phyloP scores from a whole-genome alignment of 768 basidiomycete genomes.

The Lentinula aciculospora region DNA sequence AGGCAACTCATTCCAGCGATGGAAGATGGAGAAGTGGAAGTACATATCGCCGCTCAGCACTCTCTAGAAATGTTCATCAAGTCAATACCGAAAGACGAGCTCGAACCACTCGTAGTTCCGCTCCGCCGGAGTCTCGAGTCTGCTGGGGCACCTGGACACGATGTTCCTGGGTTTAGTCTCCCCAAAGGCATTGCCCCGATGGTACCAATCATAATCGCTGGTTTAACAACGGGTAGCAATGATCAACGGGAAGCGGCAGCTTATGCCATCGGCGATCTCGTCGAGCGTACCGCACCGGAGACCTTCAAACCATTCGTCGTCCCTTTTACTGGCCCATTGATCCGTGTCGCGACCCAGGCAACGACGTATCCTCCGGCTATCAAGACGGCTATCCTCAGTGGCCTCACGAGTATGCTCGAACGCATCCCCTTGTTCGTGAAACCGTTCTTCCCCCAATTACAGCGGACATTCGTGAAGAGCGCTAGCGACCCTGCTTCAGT shows the following conservation, averaged over 20 bases:
- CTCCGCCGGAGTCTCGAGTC: slow-evolving; percentile 85
- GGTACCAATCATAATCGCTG: slow-evolving; percentile 86
- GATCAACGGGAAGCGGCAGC: slow-evolving; percentile 95
- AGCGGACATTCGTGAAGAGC: slow-evolving; percentile 94
- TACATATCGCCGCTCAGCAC: slow-evolving; percentile 78
- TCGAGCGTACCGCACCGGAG: slow-evolving; percentile 70
- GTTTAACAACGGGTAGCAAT: slow-evolving; percentile 90
- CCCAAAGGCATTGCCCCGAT: slow-evolving; percentile 79
- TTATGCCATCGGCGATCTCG: slow-evolving; percentile 93
- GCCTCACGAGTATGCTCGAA: slow-evolving; percentile 80
- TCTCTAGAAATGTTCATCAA: slow-evolving; percentile 88
- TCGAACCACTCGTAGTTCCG: slow-evolving; percentile 86
- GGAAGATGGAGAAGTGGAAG: slow-evolving; percentile 69
- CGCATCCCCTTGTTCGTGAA: slow-evolving; percentile 86
- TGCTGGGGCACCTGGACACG: slow-evolving; percentile 67
- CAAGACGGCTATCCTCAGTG: slow-evolving; percentile 85
- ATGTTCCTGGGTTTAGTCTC: slow-evolving; percentile 82
- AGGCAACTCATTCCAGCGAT: slow-evolving; percentile 80
- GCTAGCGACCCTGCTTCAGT: slow-evolving; percentile 73
- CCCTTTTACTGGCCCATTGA: slow-evolving; percentile 91
- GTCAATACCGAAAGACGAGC: slow-evolving; percentile 85
- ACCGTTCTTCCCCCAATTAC: slow-evolving; percentile 98
- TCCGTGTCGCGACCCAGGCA: slow-evolving; percentile 88
- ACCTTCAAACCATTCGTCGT: slow-evolving; percentile 96
- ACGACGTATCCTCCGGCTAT: slow-evolving; percentile 88